phyloP scores from a whole-genome alignment of 2,329 filamentous ascomycete species.

The Scedosporium apiospermum region DNA sequence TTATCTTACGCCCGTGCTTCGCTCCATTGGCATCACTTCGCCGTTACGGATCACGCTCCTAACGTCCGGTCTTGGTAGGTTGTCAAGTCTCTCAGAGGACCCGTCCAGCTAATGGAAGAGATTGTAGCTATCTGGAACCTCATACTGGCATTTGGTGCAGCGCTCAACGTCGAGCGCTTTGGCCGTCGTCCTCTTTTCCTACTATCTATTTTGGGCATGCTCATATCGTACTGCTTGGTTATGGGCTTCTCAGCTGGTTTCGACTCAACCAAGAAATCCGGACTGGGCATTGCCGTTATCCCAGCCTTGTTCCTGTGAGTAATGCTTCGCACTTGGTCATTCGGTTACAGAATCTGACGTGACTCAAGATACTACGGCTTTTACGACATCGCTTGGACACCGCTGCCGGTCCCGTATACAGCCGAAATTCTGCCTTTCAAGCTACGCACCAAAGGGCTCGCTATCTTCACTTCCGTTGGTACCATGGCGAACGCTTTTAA shows the following conservation, averaged over 20 bases:
- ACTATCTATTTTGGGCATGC: conserved; percentile 24
- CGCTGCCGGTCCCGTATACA: too few relatives aligned
- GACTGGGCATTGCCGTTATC: conserved; percentile 34
- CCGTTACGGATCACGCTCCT: not conserved
- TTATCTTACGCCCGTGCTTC: not conserved
- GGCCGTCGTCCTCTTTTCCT: conserved; percentile 33
- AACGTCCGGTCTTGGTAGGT: conserved; percentile 10
- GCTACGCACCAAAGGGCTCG: conserved; percentile 13
- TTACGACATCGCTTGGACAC: conserved; percentile 36
- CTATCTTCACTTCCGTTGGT: not conserved
- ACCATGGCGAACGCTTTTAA: conserved; percentile 10
- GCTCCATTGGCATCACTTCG: conserved; percentile 19
- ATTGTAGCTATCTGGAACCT: too few relatives aligned
- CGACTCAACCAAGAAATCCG: conserved; percentile 14
- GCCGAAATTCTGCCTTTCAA: conserved; percentile 29
- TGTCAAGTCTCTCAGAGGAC: too few relatives aligned
- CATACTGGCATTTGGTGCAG: conserved; percentile 23
- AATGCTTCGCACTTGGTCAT: too few relatives aligned
- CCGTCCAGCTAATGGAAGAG: too few relatives aligned
- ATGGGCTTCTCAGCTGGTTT: conserved; percentile 27
- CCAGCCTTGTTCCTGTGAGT: conserved; percentile 38
- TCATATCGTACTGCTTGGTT: conserved; percentile 24
- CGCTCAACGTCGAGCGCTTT: conserved; percentile 29
- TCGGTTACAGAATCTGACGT: too few relatives aligned
- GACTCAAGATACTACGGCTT: conserved; percentile 33